Evolutionary conservation across 1,139 yeast genomes (phyloP).

Genomic region (Cylindricascospora bacillispora): DNA sequence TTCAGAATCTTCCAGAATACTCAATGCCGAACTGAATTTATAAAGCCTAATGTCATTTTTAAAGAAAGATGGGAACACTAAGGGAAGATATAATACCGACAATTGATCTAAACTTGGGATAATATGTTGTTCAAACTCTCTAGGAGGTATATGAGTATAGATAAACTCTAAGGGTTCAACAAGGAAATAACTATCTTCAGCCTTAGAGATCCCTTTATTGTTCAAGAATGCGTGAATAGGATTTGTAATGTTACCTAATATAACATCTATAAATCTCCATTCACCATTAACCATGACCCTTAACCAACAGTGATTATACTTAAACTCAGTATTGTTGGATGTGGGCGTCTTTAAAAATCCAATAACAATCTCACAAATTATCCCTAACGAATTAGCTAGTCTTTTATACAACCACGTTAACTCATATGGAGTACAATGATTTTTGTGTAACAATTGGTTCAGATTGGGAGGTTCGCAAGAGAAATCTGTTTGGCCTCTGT

Average conservation of each 20-base stretch:
- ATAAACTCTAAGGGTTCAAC: slow-evolving; percentile 63
- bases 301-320: slow-evolving; percentile 81
- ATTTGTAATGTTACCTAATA: slow-evolving; percentile 45
- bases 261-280: slow-evolving; percentile 67
- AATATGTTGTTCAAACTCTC: slow-evolving; percentile 69
- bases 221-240: slow-evolving; percentile 32
- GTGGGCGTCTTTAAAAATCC: slow-evolving; percentile 81
- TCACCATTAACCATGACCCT: slow-evolving; percentile 62
- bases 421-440: slow-evolving; percentile 55
- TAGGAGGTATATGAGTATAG: slow-evolving; percentile 77
- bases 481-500: slow-evolving; percentile 24
- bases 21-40: slow-evolving; percentile 65
- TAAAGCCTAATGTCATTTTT: slow-evolving; percentile 43
- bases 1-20: slow-evolving; percentile 62
- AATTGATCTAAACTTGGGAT: slow-evolving; percentile 72
- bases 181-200: slow-evolving; percentile 55
- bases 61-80: slow-evolving; percentile 73
- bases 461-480: slow-evolving; percentile 21
- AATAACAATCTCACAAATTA: slow-evolving; percentile 62
- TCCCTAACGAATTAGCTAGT: slow-evolving; percentile 56
- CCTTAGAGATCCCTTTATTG: slow-evolving; percentile 21
- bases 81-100: slow-evolving; percentile 69
- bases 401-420: slow-evolving; percentile 64
- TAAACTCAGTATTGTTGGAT: slow-evolving; percentile 35
- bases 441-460: slow-evolving; percentile 25